A percentile compares a stretch with the other conserved stretches of the same genome.
Evolutionary conservation across 176 grass and related monocot genomes (phyloP).

Genomic region (barley (Hordeum vulgare)): DNA sequence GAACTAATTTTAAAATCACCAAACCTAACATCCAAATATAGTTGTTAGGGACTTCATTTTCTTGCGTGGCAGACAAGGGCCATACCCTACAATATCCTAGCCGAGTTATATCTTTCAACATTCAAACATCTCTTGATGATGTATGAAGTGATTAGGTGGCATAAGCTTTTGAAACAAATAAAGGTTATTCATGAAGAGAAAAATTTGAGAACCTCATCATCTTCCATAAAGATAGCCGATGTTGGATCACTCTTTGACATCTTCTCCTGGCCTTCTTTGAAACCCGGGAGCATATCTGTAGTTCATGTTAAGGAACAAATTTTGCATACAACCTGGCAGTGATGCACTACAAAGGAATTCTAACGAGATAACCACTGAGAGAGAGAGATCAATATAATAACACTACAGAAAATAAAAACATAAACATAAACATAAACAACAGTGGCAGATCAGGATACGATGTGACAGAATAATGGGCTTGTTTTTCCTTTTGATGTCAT

Average conservation of each 20-base stretch:
- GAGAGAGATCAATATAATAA: background rate
- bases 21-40: background rate
- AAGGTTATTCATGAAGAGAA: background rate
- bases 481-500: conserved; percentile 85
- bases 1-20: background rate
- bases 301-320: conserved; percentile 15
- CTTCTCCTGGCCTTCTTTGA: conserved; percentile 89
- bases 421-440: background rate
- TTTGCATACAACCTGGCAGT: background rate
- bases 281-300: conserved; percentile 92
- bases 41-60: background rate
- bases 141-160: background rate
- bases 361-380: background rate
- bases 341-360: background rate
- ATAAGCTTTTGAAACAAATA: background rate
- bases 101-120: background rate
- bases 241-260: conserved; percentile 95
- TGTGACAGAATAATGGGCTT: conserved; percentile 99
- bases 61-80: background rate
- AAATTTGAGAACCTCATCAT: conserved; percentile 65
- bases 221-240: conserved; percentile 94
- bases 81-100: background rate
- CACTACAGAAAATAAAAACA: background rate
- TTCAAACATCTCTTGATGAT: background rate
- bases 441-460: conserved; percentile 52